Conservation (phyloP, 495 filamentous ascomycete genomes). For the Umbilicaria muhlenbergii region DNA sequence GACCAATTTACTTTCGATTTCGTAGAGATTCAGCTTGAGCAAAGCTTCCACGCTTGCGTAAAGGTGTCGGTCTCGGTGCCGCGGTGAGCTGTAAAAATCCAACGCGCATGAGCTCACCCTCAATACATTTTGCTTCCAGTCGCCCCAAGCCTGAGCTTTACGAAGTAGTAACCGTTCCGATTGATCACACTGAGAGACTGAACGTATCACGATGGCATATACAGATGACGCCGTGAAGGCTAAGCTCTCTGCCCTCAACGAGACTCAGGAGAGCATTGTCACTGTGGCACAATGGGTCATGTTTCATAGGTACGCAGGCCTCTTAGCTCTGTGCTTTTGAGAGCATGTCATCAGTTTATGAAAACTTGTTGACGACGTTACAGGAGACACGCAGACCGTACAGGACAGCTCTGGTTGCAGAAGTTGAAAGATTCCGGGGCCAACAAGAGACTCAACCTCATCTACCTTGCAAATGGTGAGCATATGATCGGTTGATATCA, state of each 20-base stretch:
- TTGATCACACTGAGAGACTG: no score
- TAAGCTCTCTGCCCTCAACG: conserved; percentile 87
- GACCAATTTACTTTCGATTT: no score
- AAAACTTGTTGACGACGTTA: conserved; percentile 1
- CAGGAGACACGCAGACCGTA: conserved; percentile 80
- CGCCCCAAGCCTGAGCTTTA: no score
- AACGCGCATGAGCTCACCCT: no score
- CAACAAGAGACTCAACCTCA: conserved; percentile 72
- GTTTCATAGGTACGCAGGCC: conserved; percentile 70
- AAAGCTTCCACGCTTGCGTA: no score
- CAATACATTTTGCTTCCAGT: no score
- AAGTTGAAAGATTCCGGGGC: conserved; percentile 70
- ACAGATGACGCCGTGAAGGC: conserved; percentile 84
- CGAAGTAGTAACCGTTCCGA: no score
- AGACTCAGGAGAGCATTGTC: conserved; percentile 91
- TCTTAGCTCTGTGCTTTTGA: not conserved
- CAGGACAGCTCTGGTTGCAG: conserved; percentile 76
- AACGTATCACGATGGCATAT: conserved; percentile 54
- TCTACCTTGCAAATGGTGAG: conserved; percentile 91
- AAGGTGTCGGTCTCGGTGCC: no score
- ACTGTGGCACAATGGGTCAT: conserved; percentile 97
- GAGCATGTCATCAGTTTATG: conserved; percentile 1
- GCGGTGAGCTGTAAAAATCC: no score
- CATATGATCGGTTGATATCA: not conserved
- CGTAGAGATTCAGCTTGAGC: no score